A percentile compares a stretch with the other conserved stretches of the same genome.
Conservation (phyloP, 2,329 filamentous ascomycete genomes). For the Claviceps sp. region DNA sequence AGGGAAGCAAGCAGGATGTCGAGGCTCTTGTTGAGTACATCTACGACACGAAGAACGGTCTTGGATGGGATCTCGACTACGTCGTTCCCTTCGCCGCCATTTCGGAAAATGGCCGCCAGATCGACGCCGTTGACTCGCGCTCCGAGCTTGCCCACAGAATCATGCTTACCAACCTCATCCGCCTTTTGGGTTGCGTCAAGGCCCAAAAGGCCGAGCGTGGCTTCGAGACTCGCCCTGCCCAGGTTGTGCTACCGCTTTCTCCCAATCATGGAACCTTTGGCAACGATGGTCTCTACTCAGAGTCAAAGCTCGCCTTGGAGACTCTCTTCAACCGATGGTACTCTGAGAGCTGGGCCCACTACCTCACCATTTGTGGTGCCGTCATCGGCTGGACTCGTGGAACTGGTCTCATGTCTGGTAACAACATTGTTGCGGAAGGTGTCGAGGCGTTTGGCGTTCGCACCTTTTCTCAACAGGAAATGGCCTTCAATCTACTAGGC, state of each 20-base stretch:
- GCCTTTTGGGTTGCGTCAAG: slow-evolving; percentile 84
- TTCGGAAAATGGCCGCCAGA: slow-evolving; percentile 93
- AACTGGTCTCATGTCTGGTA: slow-evolving; percentile 93
- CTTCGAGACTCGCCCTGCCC: slow-evolving; percentile 89
- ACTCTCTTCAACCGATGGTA: slow-evolving; percentile 98
- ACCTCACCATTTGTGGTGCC: slow-evolving; percentile 94
- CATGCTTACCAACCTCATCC: slow-evolving; percentile 94
- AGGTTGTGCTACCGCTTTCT: slow-evolving; percentile 89
- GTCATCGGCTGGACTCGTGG: slow-evolving; percentile 99
- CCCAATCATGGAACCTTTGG: slow-evolving; percentile 98
- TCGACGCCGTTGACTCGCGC: slow-evolving; percentile 91
- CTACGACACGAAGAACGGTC: slow-evolving; percentile 88
- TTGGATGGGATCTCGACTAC: slow-evolving; percentile 96
- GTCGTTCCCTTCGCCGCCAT: slow-evolving; percentile 96
- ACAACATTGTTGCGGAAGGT: slow-evolving; percentile 94
- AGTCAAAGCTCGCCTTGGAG: slow-evolving; percentile 93
- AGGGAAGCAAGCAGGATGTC: slow-evolving; percentile 95
- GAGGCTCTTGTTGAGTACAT: slow-evolving; percentile 92
- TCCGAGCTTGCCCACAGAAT: slow-evolving; percentile 97
- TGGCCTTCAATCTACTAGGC: slow-evolving; percentile 96
- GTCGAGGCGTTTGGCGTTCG: slow-evolving; percentile 94
- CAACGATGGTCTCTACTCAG: slow-evolving; percentile 93
- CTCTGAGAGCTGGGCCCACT: slow-evolving; percentile 93
- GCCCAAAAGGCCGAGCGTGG: slow-evolving; percentile 74
- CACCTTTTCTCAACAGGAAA: slow-evolving; percentile 97